Conservation (phyloP, 2,329 filamentous ascomycete genomes). For the Claviceps lovelessii region DNA sequence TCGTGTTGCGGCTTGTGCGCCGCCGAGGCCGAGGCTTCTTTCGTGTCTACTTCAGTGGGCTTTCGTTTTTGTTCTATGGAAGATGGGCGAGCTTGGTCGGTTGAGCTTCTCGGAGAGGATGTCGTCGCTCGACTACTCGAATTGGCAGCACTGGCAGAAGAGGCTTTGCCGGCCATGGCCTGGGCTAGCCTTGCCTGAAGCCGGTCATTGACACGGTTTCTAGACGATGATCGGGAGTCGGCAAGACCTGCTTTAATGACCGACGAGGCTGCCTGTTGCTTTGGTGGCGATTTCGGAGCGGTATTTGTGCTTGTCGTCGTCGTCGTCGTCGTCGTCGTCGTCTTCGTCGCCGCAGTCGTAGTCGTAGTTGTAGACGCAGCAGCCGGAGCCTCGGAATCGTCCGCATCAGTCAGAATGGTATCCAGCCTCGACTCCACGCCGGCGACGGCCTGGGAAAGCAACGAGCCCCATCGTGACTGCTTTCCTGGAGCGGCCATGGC, state of each 20-base stretch:
- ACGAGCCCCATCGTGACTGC: slow-evolving; percentile 53
- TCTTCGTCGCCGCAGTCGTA: not conserved
- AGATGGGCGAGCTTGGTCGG: slow-evolving; percentile 18
- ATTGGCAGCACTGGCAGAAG: slow-evolving; percentile 12
- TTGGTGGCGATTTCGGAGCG: slow-evolving; percentile 10
- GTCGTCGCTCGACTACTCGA: slow-evolving; percentile 27
- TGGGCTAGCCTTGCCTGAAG: slow-evolving; percentile 81
- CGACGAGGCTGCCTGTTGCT: slow-evolving; percentile 16
- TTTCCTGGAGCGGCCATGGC: slow-evolving; percentile 37
- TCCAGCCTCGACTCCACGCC: slow-evolving; percentile 89
- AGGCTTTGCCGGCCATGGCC: slow-evolving; percentile 61
- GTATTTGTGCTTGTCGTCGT: not conserved
- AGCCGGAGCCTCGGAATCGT: slow-evolving; percentile 25
- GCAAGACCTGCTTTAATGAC: slow-evolving; percentile 15
- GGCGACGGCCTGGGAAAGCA: slow-evolving; percentile 80
- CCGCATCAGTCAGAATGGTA: slow-evolving; percentile 73
- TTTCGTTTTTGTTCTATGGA: slow-evolving; percentile 18
- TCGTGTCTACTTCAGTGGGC: slow-evolving; percentile 10
- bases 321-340: not conserved
- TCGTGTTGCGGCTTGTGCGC: not conserved
- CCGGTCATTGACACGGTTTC: slow-evolving; percentile 56
- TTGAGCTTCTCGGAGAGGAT: slow-evolving; percentile 21
- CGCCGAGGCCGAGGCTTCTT: slow-evolving; percentile 3
- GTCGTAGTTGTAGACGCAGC: not conserved
- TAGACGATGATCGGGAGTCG: slow-evolving; percentile 50